phyloP scores from a whole-genome alignment of 352 stramenopile species.

The Aphanomyces euteiches region DNA sequence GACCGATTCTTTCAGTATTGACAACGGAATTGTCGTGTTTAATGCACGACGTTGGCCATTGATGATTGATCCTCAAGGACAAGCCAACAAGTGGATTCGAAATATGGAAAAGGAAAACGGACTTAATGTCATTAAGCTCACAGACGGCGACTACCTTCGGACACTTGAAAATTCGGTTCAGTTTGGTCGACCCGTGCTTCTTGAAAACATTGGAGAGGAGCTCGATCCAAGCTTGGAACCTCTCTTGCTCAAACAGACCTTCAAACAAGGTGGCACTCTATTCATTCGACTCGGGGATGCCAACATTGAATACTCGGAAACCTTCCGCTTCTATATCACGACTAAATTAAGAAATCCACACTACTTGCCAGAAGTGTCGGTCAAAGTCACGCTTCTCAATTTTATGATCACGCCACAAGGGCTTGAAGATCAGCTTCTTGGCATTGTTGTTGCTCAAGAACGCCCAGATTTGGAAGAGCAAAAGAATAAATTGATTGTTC shows the following conservation, averaged over 20 bases:
- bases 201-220: slow-evolving; percentile 92
- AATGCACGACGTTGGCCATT: slow-evolving; percentile 92
- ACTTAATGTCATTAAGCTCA: slow-evolving; percentile 93
- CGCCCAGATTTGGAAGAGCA: slow-evolving; percentile 90
- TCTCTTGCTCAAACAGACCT: slow-evolving; percentile 91
- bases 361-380: slow-evolving; percentile 90
- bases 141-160: slow-evolving; percentile 89
- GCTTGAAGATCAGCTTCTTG: slow-evolving; percentile 89
- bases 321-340: slow-evolving; percentile 93
- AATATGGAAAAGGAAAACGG: slow-evolving; percentile 91
- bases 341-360: slow-evolving; percentile 92
- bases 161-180: slow-evolving; percentile 91
- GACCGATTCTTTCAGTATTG: slow-evolving; percentile 90
- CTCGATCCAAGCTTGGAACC: slow-evolving; percentile 91
- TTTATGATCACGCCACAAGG: slow-evolving; percentile 95
- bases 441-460: slow-evolving; percentile 90
- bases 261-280: slow-evolving; percentile 90
- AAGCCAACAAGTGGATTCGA: slow-evolving; percentile 94
- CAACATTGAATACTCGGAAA: slow-evolving; percentile 89
- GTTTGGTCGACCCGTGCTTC: slow-evolving; percentile 88
- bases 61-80: slow-evolving; percentile 94
- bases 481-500: slow-evolving; percentile 91
- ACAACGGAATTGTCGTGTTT: slow-evolving; percentile 95
- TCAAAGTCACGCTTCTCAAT: slow-evolving; percentile 92
- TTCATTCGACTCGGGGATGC: slow-evolving; percentile 91